phyloP scores from a whole-genome alignment of 1,284 basidiomycete species.

The Cryptococcus amylolentus region DNA sequence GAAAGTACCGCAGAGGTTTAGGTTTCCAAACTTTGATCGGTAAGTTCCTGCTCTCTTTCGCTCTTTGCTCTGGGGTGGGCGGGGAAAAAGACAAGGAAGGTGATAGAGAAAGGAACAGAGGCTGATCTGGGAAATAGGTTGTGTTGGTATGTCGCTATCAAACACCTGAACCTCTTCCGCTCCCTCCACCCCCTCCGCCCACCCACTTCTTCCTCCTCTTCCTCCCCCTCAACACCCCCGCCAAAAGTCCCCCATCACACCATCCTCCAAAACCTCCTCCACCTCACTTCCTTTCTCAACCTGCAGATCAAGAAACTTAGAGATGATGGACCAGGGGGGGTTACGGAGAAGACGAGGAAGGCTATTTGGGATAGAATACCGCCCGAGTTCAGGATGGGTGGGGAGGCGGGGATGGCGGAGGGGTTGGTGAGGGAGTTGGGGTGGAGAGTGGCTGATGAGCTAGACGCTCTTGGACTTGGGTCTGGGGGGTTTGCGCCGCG shows the following conservation, averaged over 20 bases:
- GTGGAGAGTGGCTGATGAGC: not conserved
- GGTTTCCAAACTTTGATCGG: conserved; percentile 83
- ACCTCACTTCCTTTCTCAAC: conserved; percentile 74
- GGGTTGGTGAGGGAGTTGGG: not conserved
- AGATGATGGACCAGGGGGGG: conserved; percentile 54
- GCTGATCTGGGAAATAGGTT: conserved; percentile 54
- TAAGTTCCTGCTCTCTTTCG: conserved; percentile 44
- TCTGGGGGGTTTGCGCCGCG: not conserved
- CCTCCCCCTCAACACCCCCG: not conserved
- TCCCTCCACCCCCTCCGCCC: conserved; percentile 58
- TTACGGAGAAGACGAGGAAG: conserved; percentile 70
- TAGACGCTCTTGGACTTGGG: not conserved
- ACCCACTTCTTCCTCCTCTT: conserved; percentile 3
- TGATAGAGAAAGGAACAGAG: too few species aligned
- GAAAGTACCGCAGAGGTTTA: conserved; percentile 89
- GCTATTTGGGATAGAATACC: conserved; percentile 72
- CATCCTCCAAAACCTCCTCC: conserved; percentile 66
- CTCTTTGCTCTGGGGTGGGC: too few species aligned
- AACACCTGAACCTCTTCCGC: conserved; percentile 68
- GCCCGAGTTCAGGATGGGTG: conserved; percentile 69
- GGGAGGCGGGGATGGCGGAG: conserved; percentile 4
- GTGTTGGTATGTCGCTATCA: conserved; percentile 84
- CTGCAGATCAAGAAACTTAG: conserved; percentile 68
- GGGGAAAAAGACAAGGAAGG: too few species aligned
- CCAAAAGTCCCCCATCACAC: conserved; percentile 47